Base-by-base conservation (phyloP, 768 basidiomycete species). In the Suillus discolor region DNA sequence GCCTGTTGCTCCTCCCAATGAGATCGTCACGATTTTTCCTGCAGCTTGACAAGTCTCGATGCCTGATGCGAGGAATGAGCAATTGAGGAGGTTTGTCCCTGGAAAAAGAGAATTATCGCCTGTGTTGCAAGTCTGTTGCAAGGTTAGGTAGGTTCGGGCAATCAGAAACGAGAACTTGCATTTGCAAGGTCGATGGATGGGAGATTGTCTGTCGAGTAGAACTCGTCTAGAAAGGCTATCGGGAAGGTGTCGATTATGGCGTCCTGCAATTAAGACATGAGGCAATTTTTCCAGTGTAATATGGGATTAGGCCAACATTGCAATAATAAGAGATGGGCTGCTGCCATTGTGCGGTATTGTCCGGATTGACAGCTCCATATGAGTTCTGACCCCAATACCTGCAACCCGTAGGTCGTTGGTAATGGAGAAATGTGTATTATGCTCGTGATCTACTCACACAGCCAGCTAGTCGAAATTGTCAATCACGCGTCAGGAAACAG, bases 11-110 rank as follows among this genome's bases (percentile, higher is more conserved):
- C 89, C 88, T 39, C 89, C 88, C 39, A 88, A 75, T 45, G 85
- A 86, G 34, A 87, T 73, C 11, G 86, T 87, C 28, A 87, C 71
- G n/a, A 85, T 80, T 70, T 89, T 89, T 4, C 88, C 88, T 62
- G 84, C 84, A 38, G 80, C 75, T 74, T 92, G 91, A 74, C 91
- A 92, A 41, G 82, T 78, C 66, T 82, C 67, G 69, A 93, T 92
- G 67, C 87, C 86, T 6, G 83, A 68, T 2, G 88, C 88, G 45
- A 92, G 77, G 66, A 82, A 82, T 6, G 79, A 71, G 71, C 91
- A 92, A 71, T 91, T 80, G 13, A 87, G 83, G 36, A 92, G 82
- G 39, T 79, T 75, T 20, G 88, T 89, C 25, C 88, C 89, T 12
- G 88, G 74, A 66, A 91, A 91, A 20, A 85, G 82, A 0, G 83